These are phyloP conservation scores for Podospora anserina DNA, from an alignment of 495 filamentous ascomycete species.

Conservation along the genomic window DNA sequence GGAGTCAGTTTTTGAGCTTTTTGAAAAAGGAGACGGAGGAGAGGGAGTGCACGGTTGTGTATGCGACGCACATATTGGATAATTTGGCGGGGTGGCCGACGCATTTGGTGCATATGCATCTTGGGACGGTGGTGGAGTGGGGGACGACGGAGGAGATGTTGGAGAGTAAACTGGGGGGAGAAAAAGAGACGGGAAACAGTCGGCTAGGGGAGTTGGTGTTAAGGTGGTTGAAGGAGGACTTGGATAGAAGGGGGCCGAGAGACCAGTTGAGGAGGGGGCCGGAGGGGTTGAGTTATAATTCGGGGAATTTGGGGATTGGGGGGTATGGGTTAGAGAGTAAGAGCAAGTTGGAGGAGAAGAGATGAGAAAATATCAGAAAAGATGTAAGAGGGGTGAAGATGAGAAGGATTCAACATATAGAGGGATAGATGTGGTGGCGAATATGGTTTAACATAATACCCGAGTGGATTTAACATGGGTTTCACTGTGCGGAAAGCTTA, in stretches of 20 bases:
- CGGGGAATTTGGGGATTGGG: constrained; percentile 58
- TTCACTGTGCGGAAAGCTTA: too few relatives aligned
- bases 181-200: constrained; percentile 63
- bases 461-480: constrained; percentile 27
- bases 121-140: constrained; percentile 81
- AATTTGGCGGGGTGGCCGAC: constrained; percentile 90
- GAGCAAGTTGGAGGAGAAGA: constrained; percentile 16
- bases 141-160: constrained; percentile 60
- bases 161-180: constrained; percentile 20
- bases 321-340: constrained; percentile 78
- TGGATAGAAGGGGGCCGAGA: constrained; percentile 75
- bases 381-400: neutral
- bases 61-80: constrained; percentile 96
- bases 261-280: constrained; percentile 51
- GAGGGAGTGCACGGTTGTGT: constrained; percentile 85
- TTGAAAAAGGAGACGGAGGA: constrained; percentile 81
- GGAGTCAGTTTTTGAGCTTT: constrained; percentile 82
- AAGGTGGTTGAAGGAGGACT: constrained; percentile 79
- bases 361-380: neutral
- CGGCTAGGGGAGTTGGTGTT: constrained; percentile 80
- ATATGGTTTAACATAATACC: constrained; percentile 29
- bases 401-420: neutral
- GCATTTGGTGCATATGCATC: constrained; percentile 90
- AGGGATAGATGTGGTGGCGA: neutral
- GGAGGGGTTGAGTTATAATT: constrained; percentile 69